These are phyloP conservation scores for Eleusine coracana DNA, from an alignment of 176 grass and related monocot species.

Conservation along the genomic window DNA sequence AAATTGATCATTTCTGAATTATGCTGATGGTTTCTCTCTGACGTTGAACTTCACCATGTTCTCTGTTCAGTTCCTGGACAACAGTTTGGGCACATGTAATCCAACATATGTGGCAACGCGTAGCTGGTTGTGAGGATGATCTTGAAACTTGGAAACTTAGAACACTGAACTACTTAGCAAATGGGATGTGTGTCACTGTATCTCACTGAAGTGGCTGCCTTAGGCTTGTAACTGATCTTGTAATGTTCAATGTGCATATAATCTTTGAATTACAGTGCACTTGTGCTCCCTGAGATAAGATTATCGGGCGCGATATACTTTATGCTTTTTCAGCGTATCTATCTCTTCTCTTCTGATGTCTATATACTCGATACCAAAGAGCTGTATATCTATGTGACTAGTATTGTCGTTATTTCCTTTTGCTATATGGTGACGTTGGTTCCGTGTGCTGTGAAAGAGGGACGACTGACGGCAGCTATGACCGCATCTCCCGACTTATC, in stretches of 20 bases:
- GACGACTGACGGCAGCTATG: neutral
- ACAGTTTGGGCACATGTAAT: constrained; percentile 54
- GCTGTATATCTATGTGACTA: neutral
- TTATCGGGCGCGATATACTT: neutral
- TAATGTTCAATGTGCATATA: constrained; percentile 25
- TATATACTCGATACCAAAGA: neutral
- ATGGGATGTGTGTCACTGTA: constrained; percentile 9
- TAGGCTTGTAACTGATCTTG: constrained; percentile 22
- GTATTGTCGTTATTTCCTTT: neutral
- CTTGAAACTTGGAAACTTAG: constrained; percentile 15
- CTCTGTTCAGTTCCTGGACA: constrained; percentile 45
- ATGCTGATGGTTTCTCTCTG: constrained; percentile 4
- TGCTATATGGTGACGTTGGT: neutral
- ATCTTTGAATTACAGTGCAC: neutral
- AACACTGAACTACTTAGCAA: constrained; percentile 30
- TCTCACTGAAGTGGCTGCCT: constrained; percentile 18
- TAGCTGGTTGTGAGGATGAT: constrained; percentile 40
- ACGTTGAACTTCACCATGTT: constrained; percentile 26
- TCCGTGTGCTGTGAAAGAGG: constrained; percentile 10
- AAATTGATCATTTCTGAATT: constrained; percentile 19
- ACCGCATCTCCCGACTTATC: neutral
- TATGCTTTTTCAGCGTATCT: neutral
- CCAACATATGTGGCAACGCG: neutral
- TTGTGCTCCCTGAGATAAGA: constrained; percentile 25
- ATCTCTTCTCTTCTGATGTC: neutral